Base-by-base conservation (phyloP, 768 basidiomycete species). In the Naganishia friedmannii region DNA sequence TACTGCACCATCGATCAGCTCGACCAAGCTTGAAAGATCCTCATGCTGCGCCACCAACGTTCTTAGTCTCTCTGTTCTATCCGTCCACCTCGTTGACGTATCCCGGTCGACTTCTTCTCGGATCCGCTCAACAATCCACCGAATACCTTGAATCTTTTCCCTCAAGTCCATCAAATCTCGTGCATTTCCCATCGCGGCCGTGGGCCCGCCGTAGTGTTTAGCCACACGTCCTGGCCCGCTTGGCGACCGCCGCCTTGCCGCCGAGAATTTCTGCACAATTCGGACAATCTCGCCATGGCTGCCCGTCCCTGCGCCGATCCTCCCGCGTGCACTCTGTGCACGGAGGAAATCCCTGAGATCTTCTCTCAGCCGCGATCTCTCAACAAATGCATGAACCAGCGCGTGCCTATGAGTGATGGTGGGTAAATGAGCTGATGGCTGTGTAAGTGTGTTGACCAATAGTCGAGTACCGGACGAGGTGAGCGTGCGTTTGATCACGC, bases 401-500 rank as follows among this genome's bases (percentile, higher is more conserved):
- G 71, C 72, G 17, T 77, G 71, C 13, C 80, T 72, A 4, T 67
- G 45, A 26, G 73, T 74, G 71, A 81, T 79, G 0, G 31, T 45
- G 0, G 26, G n/a, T 26, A 79, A 26, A 53, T 75, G 60, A 8
- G 77, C 76, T 6, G 74, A 77, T 0, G 80, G 80, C 29, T 78
- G 74, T 5, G 76, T 77, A 0, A 81, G 70, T 0, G 77, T 78
- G 13, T 79, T 72, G 13, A 78, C 69, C 29, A 81, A 74, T 3
- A 81, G 73, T 28, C 80, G 69, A 37, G 78, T 77, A 7, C 80
- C 80, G 3, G 77, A 74, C 21, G 73, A 67, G 6, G 80, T 79
- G 51, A 76, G 67, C 0, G 80, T 78, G 39, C 75, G 67, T 19
- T 72, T 72, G 60, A 81, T 72, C 29, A 79, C 78, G 2, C 76